Evolutionary conservation across 1,284 basidiomycete genomes (phyloP), one percentile per base, ranked within the genome.

Genomic region (Heterobasidion occidentale): DNA sequence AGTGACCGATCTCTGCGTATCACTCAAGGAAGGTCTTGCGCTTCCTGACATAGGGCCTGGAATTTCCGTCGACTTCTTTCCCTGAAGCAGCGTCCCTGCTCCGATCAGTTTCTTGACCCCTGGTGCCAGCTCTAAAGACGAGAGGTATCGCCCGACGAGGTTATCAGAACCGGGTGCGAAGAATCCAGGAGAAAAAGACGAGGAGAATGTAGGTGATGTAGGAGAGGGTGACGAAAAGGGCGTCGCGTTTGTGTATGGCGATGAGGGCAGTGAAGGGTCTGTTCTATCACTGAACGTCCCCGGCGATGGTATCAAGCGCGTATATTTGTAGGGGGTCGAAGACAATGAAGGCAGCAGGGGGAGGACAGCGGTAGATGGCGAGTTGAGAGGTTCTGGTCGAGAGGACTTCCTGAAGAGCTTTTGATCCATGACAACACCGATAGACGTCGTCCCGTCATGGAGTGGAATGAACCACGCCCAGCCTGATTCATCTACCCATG

Each of bases 381-480:
- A 49, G 14, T 36, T 52, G 11, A 27, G 17, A n/a, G 34, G 35
- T 38, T 46, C 42, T 4, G 44, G 45, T 27, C 44, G 47, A 8
- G 44, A 53, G n/a, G 17, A 45, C 8, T 17, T 49, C 11, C 44
- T 53, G 35, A 58, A 52, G 8, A 57, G 45, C 6, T 78, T 77
- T 62, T 89, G 79, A 61, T 86, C 79, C 74, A 86, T 82, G 33
- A 90, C 87, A 42, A 90, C 67, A 15, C 88, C 88, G 7, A 90
- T 73, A 2, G 87, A 90, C 0, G 82, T 83, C 9, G 81, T 77
- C 9, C 81, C 84, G 56, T 83, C 76, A 64, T 86, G 80, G 35
- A 90, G 74, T 33, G 88, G 88, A 55, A 90, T 90, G 57, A 85
- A 87, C 88, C 88, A 90, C 8, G 75, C 78, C 83, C 87, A 90